Evolutionary conservation across 768 basidiomycete species (phyloP), one percentile per base, ranked within the genome.

Genomic region (Mycena amicta): DNA sequence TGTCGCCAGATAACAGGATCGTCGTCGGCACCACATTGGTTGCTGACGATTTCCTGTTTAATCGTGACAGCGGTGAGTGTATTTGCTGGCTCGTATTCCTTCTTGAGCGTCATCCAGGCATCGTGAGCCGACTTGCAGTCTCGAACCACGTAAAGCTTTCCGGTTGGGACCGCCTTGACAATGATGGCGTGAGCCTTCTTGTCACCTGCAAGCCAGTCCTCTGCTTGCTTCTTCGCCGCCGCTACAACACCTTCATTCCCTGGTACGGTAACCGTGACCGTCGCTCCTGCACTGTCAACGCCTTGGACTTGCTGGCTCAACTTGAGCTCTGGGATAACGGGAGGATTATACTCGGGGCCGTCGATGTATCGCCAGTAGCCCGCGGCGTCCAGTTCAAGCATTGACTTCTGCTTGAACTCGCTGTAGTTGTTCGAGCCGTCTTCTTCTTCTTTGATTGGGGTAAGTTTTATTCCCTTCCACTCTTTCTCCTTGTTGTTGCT

Each of bases 131-230:
- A 46, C 16, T 41, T 51, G 43, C 58, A 60, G 22, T 57, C 55
- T 3, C 37, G 33, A 15, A 64, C 52, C 27, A 64, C 53, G 40
- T 60, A 57, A 16, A 60, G 51, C n/a, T 56, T 59, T 23, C 2
- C 39, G 16, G 1, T 6, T 8, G 61, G 64, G 25, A 65, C 46
- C 1, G 60, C 60, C 25, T 62, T 55, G 16, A 53, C 31, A 27
- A 65, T 65, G 31, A 59, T 28, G 4, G 61, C 43, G 2, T 52
- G 57, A 5, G 61, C 60, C n/a, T 61, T 58, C 49, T 61, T 56
- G 33, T 65, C 55, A 4, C 31, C 53, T 3, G n/a, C 15, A 6
- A 62, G 26, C 64, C 64, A 65, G 3, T 46, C 50, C 40, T 59
- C 60, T 25, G 60, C 57, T 1, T 22, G 18, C 29, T 59, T 49